Base-by-base conservation (phyloP, 108 stramenopile species). In the Cyclotella choctawhatcheeana region DNA sequence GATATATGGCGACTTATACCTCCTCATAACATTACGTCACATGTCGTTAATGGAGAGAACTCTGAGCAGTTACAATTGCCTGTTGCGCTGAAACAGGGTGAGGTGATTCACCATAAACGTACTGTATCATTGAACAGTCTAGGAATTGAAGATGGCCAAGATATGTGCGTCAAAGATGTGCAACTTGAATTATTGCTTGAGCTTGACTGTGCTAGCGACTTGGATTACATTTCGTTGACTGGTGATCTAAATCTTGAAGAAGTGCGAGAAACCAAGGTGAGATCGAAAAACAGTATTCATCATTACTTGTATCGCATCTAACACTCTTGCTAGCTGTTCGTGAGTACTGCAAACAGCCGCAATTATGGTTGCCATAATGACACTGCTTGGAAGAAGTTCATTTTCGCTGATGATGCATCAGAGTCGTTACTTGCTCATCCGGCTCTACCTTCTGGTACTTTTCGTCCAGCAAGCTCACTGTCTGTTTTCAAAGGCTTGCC, bases 401-500 rank as follows among this genome's bases (percentile, higher is more conserved):
- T 31, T 20, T 58, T 78, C 26, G 65, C 64, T 6, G 77, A 78
- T 50, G 32, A 37, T 64, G 77, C 55, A 33, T 22, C 64, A 30
- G 69, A 78, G 31, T 50, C 53, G 6, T 43, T 78, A 29, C 47
- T 78, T 1, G 70, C 77, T 2, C n/a, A 44, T 35, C 34, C 69
- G 17, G 58, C 35, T 30, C 50, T 78, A 16, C 34, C 40, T 0
- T 47, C 53, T 16, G 77, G 77, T 5, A 24, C 3, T 17, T 78
- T 64, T 69, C 77, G 77, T 58, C 77, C 77, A 16, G 77, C 77
- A 12, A 65, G 64, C 44, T 52, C 69, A 17, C 58, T 78, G 20
- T 31, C 13, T 33, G 45, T n/a, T 12, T 78, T 78, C 47, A 44
- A 20, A n/a, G 58, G 69, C 56, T 35, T 66, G 64, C 26, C 63